Base-by-base conservation (phyloP, 441 rosid genomes). In the Jatropha multifida region DNA sequence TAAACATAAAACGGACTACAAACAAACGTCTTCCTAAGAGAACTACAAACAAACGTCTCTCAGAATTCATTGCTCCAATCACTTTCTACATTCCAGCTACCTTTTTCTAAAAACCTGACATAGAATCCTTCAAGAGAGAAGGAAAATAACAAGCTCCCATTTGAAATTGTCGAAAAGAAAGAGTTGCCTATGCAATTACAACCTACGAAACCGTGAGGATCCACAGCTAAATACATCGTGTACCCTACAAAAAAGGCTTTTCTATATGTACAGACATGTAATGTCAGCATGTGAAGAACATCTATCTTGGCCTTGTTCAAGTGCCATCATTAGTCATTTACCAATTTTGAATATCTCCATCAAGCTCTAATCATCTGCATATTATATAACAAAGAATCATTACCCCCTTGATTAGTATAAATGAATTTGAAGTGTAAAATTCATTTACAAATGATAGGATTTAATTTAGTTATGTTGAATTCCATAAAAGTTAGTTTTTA, bases 341-440 rank as follows among this genome's bases (percentile, higher is more conserved):
- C 62, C 48, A 64, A 11, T 60, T 65, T 37, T 40, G 74, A 63
- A n/a, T 40, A 72, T 56, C 48, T 63, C 79, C 68, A 65, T 89
- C 89, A 86, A 20, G 81, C 84, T 49, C 78, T 81, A 60, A 83
- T 71, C 85, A 79, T 77, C 88, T 86, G 87, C 85, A 74, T n/a
- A 63, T 73, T 61, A 46, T 32, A 32, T 32, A 1, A 38, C 71
- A 66, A 75, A 74, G 18, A 42, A 64, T n/a, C 40, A 5, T 52
- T 68, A 42, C 4, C 9, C 46, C 9, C 7, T 42, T 42, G 46
- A 5, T 42, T 42, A 42, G 46, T 42, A 42, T 42, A 8, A 1
- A 42, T 5, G 46, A 5, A 42, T 42, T 42, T 42, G 7, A 42
- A 42, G 46, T 4, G 46, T 42, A 42, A 42, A 42, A 42, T 42